phyloP scores from a whole-genome alignment of 257 asterid genomes.

The Echites panduratus region DNA sequence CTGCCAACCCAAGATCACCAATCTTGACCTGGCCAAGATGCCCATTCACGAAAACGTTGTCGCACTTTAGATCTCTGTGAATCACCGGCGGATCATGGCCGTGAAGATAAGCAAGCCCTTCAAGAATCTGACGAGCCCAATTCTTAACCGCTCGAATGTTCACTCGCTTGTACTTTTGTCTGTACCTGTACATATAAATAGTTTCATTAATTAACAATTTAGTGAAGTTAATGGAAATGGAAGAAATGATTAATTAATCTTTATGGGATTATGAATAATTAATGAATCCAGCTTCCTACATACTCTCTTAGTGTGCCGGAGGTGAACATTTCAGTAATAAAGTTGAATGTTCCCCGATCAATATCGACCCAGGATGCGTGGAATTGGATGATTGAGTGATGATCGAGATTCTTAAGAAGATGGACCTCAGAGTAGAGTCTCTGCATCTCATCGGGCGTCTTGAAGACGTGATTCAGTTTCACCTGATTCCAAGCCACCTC shows the following conservation, averaged over 20 bases:
- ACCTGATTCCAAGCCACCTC: constrained; percentile 93
- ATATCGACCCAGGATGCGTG: constrained; percentile 57
- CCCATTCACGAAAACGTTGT: constrained; percentile 72
- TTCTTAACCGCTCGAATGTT: constrained; percentile 49
- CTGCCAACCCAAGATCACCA: constrained; percentile 80
- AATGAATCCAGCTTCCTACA: background rate
- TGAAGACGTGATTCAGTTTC: constrained; percentile 41
- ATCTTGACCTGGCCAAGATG: constrained; percentile 79
- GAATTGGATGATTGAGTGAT: constrained; percentile 55
- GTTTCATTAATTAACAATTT: background rate
- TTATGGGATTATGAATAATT: too few relatives aligned
- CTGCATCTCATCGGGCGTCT: constrained; percentile 48
- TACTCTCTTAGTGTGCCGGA: constrained; percentile 88
- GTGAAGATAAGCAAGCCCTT: constrained; percentile 69
- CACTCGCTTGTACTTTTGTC: constrained; percentile 45
- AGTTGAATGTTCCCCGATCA: constrained; percentile 58
- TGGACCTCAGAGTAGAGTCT: constrained; percentile 75
- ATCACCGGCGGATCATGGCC: constrained; percentile 69
- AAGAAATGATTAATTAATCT: background rate
- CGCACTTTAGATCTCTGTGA: constrained; percentile 83
- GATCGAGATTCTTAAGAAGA: constrained; percentile 61
- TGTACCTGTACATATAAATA: constrained; percentile 32
- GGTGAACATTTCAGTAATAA: constrained; percentile 76
- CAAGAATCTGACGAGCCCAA: constrained; percentile 69
- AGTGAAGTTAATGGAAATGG: background rate